Evolutionary conservation across 345 rosid species (phyloP), one percentile per base, ranked within the genome.

Genomic region (Eucalyptus cloeziana): DNA sequence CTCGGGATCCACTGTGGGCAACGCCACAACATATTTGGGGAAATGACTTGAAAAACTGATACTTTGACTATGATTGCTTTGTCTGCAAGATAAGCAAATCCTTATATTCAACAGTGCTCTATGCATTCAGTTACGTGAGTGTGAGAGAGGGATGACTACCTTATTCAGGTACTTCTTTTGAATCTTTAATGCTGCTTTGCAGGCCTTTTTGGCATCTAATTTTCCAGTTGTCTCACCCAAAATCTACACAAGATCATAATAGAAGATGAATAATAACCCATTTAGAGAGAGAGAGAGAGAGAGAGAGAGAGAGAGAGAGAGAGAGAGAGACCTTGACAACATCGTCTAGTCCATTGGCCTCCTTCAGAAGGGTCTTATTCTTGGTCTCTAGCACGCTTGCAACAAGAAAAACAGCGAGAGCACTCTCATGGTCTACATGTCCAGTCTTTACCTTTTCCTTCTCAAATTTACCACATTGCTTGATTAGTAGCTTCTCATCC

Each of bases 281-380:
- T 45, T 67, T 87, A 49, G 37, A 24, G 60, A 56, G 60, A 52
- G 58, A 52, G 64, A 43, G 88, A 49, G 37, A 24, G 64, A 62
- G 33, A 64, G 76, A 64, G 71, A 64, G 83, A 44, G 88, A 49
- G n/a, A 44, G 83, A 19, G n/a, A 79, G 8, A 52, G 30, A n/a
- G 30, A 89, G 90, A 62, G 67, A 44, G 80, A 49, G 85, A 96
- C 98, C 97, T 94, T 93, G 88, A 96, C 97, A 91, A 98, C 94
- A 91, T 98, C 99, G 90, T 98, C 99, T 49, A 96, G 89, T 87
- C 98, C 98, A 91, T 94, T 95, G 15, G 99, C 98, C 92, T 97
- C 99, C 89, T 94, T 95, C 79, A 98, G 89, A 90, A 98, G 96
- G 91, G 89, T 91, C 91, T 97, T 97, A 92, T 96, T 95, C 95